Percentiles rank a stretch among this genome's conserved stretches.
Evolutionary conservation across 2,329 filamentous ascomycete genomes (phyloP).

Genomic region (Cladosporium sp.): DNA sequence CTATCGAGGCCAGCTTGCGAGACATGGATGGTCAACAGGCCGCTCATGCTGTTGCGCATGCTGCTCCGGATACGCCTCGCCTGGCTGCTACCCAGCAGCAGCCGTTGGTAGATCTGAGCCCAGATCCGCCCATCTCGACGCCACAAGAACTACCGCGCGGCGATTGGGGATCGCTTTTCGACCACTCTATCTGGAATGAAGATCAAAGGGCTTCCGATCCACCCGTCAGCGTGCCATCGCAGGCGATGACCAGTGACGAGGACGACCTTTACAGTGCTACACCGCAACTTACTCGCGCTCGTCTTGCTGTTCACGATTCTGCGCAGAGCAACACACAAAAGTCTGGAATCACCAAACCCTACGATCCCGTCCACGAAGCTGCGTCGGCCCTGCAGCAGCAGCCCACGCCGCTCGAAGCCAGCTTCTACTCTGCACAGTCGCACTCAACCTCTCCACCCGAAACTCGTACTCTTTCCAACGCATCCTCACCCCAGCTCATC

Average conservation of each 20-base stretch:
- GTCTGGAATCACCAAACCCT: conserved; percentile 6
- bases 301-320: conserved; percentile 20
- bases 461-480: conserved; percentile 11
- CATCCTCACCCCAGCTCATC: conserved; percentile 18
- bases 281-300: conserved; percentile 29
- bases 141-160: conserved; percentile 12
- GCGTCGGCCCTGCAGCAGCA: conserved; percentile 17
- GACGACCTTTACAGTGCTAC: conserved; percentile 33
- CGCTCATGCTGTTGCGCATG: conserved; percentile 19
- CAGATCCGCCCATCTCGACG: conserved; percentile 18
- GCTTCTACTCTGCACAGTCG: conserved; percentile 29
- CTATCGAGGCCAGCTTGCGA: conserved; percentile 32
- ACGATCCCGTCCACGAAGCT: conserved; percentile 31
- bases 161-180: conserved; percentile 22
- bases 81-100: conserved; percentile 9
- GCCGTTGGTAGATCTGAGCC: conserved; percentile 26
- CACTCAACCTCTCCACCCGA: conserved; percentile 19
- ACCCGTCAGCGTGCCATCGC: conserved; percentile 13
- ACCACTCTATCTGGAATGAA: conserved; percentile 15
- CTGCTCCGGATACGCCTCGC: conserved; percentile 18
- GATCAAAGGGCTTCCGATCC: conserved; percentile 14
- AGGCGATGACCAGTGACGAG: conserved; percentile 18
- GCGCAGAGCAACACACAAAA: not conserved
- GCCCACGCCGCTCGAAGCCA: conserved; percentile 20
- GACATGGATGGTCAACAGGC: conserved; percentile 26